These are phyloP conservation scores for Deakozyma indianensis DNA, from an alignment of 805 yeast species.

Conservation along the genomic window DNA sequence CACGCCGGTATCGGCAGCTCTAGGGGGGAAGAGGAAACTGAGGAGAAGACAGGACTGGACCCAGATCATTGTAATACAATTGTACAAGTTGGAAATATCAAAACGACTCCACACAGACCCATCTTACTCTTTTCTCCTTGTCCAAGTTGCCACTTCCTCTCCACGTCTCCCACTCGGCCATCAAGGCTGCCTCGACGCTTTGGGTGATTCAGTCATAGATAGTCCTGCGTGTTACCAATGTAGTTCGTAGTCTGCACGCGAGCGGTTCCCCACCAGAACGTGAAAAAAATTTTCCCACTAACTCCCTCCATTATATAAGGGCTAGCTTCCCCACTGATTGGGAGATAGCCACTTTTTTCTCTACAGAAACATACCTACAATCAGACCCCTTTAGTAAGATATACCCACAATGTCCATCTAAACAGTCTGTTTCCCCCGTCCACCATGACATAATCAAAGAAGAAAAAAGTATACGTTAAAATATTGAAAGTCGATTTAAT, in stretches of 20 bases:
- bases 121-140: too few relatives aligned
- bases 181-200: background rate
- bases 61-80: too few relatives aligned
- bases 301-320: background rate
- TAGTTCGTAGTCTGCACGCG: background rate
- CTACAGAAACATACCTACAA: background rate
- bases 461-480: background rate
- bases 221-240: background rate
- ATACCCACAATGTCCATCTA: conserved; percentile 4
- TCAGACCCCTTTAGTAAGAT: conserved; percentile 2
- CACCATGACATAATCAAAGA: background rate
- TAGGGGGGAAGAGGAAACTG: too few relatives aligned
- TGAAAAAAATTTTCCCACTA: background rate
- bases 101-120: too few relatives aligned
- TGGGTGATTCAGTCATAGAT: background rate
- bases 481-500: background rate
- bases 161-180: too few relatives aligned
- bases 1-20: too few relatives aligned
- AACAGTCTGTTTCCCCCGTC: conserved; percentile 1
- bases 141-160: too few relatives aligned
- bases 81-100: too few relatives aligned
- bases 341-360: background rate
- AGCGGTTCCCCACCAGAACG: too few relatives aligned
- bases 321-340: background rate
- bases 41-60: too few relatives aligned